Percentiles rank a stretch among this genome's conserved stretches.
Evolutionary conservation across 768 basidiomycete species (phyloP).

Genomic region (Tulasnella sp.): DNA sequence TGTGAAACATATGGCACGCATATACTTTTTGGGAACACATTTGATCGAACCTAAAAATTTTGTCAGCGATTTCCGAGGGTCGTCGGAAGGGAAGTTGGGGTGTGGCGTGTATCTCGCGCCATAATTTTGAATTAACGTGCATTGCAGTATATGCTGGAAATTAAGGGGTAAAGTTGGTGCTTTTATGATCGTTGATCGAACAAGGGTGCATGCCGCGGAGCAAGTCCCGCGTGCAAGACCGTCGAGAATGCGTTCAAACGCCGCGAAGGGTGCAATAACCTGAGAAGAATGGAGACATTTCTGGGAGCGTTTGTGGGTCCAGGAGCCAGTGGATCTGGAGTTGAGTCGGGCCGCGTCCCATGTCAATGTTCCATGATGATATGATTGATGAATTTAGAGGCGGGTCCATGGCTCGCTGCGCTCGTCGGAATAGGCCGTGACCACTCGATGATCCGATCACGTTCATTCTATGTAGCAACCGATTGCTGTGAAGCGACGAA

Average conservation of each 20-base stretch:
- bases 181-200: neutral
- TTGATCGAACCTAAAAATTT: no score
- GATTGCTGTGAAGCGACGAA: neutral
- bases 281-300: neutral
- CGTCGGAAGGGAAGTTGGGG: neutral
- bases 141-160: neutral
- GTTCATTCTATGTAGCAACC: neutral
- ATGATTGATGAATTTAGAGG: neutral
- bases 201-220: neutral
- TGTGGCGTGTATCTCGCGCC: neutral
- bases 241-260: neutral
- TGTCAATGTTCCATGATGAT: neutral
- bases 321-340: neutral
- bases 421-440: neutral
- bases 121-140: neutral
- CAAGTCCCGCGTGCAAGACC: neutral
- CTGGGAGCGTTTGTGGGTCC: neutral
- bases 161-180: neutral
- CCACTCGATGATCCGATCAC: neutral
- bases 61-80: no score
- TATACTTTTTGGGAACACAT: no score
- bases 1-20: no score
- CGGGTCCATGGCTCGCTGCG: no score
- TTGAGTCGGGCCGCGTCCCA: neutral
- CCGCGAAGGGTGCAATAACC: neutral